A percentile compares a stretch with the other conserved stretches of the same genome.
Conservation (phyloP, 2,329 filamentous ascomycete species). For the Fusarium protoensiforme region DNA sequence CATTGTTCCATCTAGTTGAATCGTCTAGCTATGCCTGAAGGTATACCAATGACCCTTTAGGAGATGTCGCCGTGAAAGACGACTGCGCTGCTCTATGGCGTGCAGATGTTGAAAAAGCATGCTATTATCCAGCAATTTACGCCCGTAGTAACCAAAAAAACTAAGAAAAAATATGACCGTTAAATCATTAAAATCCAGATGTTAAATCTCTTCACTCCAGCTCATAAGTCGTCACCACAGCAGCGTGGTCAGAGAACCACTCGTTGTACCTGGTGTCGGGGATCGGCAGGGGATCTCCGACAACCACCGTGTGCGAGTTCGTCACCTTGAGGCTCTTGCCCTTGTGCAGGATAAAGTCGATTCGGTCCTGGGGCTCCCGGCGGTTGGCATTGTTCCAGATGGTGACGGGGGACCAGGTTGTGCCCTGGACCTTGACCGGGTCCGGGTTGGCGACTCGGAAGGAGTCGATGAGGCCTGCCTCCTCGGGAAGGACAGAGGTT, state of each 20-base stretch:
- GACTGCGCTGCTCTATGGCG: background rate
- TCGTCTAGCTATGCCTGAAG: background rate
- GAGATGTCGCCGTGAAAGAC: background rate
- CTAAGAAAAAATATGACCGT: background rate
- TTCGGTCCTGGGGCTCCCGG: slow-evolving; percentile 55
- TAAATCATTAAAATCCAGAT: background rate
- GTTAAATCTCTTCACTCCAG: slow-evolving; percentile 18
- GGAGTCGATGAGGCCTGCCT: slow-evolving; percentile 53
- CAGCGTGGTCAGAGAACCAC: slow-evolving; percentile 56
- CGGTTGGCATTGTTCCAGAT: slow-evolving; percentile 45
- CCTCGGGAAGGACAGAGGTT: slow-evolving; percentile 48
- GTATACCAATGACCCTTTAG: background rate
- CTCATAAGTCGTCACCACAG: slow-evolving; percentile 46
- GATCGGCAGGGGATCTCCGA: slow-evolving; percentile 47
- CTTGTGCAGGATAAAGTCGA: slow-evolving; percentile 57
- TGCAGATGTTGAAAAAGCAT: background rate
- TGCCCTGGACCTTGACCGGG: slow-evolving; percentile 46
- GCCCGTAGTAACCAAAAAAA: background rate
- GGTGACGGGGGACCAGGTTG: slow-evolving; percentile 56
- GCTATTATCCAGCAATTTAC: background rate
- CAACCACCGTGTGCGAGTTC: slow-evolving; percentile 45
- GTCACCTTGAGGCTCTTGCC: slow-evolving; percentile 46
- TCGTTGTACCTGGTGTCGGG: slow-evolving; percentile 52
- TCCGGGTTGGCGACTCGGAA: slow-evolving; percentile 52
- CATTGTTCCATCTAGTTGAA: background rate